Evolutionary conservation across 2,329 filamentous ascomycete species (phyloP).

Genomic region (Magnaporthiopsis poae): DNA sequence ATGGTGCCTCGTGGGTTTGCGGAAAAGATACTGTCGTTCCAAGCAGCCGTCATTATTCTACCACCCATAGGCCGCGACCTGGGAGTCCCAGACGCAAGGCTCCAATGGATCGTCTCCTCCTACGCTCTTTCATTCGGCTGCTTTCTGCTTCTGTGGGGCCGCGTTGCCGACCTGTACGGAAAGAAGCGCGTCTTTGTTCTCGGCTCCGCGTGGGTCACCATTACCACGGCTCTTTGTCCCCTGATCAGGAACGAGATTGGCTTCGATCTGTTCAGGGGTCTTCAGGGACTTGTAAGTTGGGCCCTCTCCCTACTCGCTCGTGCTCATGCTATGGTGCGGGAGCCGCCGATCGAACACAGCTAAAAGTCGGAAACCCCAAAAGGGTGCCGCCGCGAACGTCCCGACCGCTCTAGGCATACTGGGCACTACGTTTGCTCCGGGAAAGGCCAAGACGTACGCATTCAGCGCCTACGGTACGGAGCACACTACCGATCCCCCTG

Average conservation of each 20-base stretch:
- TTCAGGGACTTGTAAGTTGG: slow-evolving; percentile 48
- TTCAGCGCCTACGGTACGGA: slow-evolving; percentile 50
- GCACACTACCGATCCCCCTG: not conserved
- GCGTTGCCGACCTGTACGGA: slow-evolving; percentile 57
- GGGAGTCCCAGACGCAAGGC: slow-evolving; percentile 44
- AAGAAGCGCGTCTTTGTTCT: slow-evolving; percentile 55
- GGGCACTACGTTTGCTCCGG: slow-evolving; percentile 56
- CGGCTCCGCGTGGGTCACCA: slow-evolving; percentile 54
- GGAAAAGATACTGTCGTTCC: slow-evolving; percentile 34
- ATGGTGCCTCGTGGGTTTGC: not conserved
- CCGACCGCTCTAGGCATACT: slow-evolving; percentile 63
- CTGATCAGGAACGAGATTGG: slow-evolving; percentile 58
- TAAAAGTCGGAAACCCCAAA: not conserved
- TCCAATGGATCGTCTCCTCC: slow-evolving; percentile 58
- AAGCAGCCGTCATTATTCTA: slow-evolving; percentile 52
- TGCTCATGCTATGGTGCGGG: not conserved
- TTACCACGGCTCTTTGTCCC: slow-evolving; percentile 48
- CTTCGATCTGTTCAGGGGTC: slow-evolving; percentile 55
- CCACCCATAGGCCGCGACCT: slow-evolving; percentile 50
- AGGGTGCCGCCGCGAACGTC: slow-evolving; percentile 59
- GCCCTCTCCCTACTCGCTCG: not conserved
- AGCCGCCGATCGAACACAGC: not conserved
- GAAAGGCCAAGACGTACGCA: slow-evolving; percentile 61
- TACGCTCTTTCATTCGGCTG: slow-evolving; percentile 59
- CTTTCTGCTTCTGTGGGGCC: slow-evolving; percentile 58